Evolutionary conservation across 345 rosid genomes (phyloP).

Genomic region (Boechera divaricarpa): DNA sequence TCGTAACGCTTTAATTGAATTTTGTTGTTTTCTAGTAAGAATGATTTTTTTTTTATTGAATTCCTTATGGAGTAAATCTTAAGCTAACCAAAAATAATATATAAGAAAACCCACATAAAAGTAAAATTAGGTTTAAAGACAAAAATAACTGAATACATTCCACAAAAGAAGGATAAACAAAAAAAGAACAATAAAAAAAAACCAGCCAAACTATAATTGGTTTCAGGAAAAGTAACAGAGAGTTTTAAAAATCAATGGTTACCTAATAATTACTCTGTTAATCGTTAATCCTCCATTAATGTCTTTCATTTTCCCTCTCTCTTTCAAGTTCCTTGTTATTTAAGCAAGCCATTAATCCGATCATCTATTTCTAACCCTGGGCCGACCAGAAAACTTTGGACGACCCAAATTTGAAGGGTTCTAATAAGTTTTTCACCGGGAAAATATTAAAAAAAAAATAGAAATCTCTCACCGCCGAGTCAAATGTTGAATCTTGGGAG

Average conservation of each 20-base stretch:
- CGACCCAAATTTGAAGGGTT: slow-evolving; percentile 45
- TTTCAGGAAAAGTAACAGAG: slow-evolving; percentile 24
- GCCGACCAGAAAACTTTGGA: slow-evolving; percentile 47
- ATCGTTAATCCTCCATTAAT: slow-evolving; percentile 42
- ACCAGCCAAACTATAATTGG: slow-evolving; percentile 42
- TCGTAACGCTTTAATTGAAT: too few species aligned
- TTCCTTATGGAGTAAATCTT: neutral
- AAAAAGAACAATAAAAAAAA: slow-evolving; percentile 29
- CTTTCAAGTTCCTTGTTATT: slow-evolving; percentile 37
- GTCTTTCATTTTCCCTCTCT: slow-evolving; percentile 29
- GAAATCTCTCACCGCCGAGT: neutral
- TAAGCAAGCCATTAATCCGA: slow-evolving; percentile 38
- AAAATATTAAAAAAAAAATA: neutral
- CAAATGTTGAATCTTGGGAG: slow-evolving; percentile 41
- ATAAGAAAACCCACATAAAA: neutral
- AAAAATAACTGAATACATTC: slow-evolving; percentile 33
- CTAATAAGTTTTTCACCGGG: slow-evolving; percentile 20
- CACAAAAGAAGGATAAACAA: slow-evolving; percentile 45
- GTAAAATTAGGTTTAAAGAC: slow-evolving; percentile 23
- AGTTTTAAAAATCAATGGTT: slow-evolving; percentile 28
- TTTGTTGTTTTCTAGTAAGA: too few species aligned
- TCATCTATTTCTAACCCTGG: slow-evolving; percentile 42
- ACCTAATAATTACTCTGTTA: slow-evolving; percentile 38
- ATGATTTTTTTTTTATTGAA: neutral
- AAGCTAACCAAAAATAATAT: neutral